Conservation (phyloP, 169 alveolate species). For the Babesia ovis region DNA sequence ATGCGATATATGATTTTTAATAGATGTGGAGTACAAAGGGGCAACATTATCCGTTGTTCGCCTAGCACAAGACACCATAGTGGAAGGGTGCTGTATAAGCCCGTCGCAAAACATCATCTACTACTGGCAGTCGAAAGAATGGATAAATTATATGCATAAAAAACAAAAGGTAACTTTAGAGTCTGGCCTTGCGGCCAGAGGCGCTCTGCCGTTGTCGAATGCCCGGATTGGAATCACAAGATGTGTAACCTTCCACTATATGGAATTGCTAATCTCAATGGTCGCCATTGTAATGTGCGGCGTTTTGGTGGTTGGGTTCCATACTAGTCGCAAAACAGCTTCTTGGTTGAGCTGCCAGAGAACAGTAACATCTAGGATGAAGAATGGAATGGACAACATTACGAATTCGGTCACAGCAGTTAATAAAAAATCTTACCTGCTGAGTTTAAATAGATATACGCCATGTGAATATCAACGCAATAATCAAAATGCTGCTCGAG, state of each 20-base stretch:
- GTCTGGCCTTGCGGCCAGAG: background rate
- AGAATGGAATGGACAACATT: too few species aligned
- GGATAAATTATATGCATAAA: slow-evolving; percentile 20
- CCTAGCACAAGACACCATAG: slow-evolving; percentile 13
- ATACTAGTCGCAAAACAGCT: too few species aligned
- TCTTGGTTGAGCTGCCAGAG: too few species aligned
- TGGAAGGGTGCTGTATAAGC: background rate
- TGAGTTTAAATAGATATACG: too few species aligned
- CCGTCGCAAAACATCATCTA: background rate
- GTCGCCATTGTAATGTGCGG: background rate
- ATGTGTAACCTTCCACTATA: slow-evolving; percentile 23
- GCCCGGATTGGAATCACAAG: background rate
- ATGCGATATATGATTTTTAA: background rate
- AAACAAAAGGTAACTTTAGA: background rate
- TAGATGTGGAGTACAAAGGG: too few species aligned
- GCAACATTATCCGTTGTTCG: too few species aligned
- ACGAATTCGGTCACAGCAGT: too few species aligned
- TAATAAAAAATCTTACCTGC: too few species aligned
- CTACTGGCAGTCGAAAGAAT: background rate
- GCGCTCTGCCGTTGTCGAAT: background rate
- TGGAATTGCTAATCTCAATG: background rate
- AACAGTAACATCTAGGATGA: too few species aligned
- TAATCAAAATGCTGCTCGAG: too few species aligned
- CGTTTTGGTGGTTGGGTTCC: too few species aligned
- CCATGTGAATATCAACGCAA: too few species aligned